phyloP scores from a whole-genome alignment of 805 yeast genomes.

The Scheffersomyces coipomensis region DNA sequence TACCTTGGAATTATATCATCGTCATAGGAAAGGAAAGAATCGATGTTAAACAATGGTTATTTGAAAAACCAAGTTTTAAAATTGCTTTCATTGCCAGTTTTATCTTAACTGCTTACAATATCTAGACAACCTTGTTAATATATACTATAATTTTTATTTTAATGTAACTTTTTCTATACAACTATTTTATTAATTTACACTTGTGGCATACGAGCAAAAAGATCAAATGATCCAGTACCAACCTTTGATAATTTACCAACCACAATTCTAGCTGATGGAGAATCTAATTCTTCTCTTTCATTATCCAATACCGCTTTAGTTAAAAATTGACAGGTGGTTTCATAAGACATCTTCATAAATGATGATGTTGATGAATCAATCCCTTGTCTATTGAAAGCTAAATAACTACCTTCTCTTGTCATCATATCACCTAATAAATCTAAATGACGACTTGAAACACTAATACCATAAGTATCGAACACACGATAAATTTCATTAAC shows the following conservation, averaged over 20 bases:
- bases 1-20: conserved; percentile 42
- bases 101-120: conserved; percentile 58
- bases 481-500: conserved; percentile 95
- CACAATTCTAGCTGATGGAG: conserved; percentile 92
- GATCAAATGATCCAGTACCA: conserved; percentile 96
- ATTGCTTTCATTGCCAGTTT: conserved; percentile 53
- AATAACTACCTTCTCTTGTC: conserved; percentile 97
- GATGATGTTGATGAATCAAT: conserved; percentile 94
- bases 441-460: conserved; percentile 89
- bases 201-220: conserved; percentile 51
- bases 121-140: conserved; percentile 20
- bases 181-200: background rate
- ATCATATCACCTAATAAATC: conserved; percentile 97
- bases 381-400: conserved; percentile 98
- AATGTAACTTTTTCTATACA: background rate
- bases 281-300: conserved; percentile 80
- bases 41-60: conserved; percentile 49
- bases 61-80: conserved; percentile 63
- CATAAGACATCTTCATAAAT: conserved; percentile 98
- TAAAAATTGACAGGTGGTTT: conserved; percentile 95
- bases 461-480: conserved; percentile 92
- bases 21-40: conserved; percentile 32
- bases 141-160: background rate
- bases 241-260: conserved; percentile 86
- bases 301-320: conserved; percentile 95